Percentiles rank a stretch among this genome's conserved stretches.
phyloP scores from a whole-genome alignment of 1,284 basidiomycete genomes.

The Trichosporon sp. region DNA sequence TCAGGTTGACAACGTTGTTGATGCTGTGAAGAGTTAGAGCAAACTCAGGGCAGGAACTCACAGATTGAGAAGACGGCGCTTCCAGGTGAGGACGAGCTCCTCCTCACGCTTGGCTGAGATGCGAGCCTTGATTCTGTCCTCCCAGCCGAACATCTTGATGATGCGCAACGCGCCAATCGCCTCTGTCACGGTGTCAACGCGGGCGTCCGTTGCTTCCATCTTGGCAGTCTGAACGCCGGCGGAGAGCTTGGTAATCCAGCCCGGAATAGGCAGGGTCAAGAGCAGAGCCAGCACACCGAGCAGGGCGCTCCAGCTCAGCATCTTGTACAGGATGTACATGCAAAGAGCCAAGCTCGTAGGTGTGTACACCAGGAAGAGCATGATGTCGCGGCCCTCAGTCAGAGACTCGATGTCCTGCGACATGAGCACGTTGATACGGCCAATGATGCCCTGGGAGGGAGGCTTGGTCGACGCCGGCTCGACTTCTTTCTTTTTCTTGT shows the following conservation, averaged over 20 bases:
- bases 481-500: constrained; percentile 19
- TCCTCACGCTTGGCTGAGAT: constrained; percentile 55
- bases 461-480: not conserved
- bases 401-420: constrained; percentile 46
- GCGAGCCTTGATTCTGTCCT: constrained; percentile 54
- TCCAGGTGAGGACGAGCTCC: constrained; percentile 53
- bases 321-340: constrained; percentile 37
- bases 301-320: constrained; percentile 51
- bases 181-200: constrained; percentile 55
- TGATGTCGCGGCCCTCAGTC: constrained; percentile 44
- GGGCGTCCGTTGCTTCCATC: constrained; percentile 52
- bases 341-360: constrained; percentile 42
- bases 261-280: constrained; percentile 55
- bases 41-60: constrained; percentile 11
- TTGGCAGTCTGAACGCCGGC: constrained; percentile 35
- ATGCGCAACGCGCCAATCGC: constrained; percentile 48
- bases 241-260: constrained; percentile 36
- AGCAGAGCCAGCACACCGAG: constrained; percentile 56
- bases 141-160: constrained; percentile 68
- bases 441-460: constrained; percentile 50
- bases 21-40: constrained; percentile 7
- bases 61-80: constrained; percentile 37
- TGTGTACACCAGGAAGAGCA: constrained; percentile 38
- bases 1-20: constrained; percentile 49
- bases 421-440: constrained; percentile 58